Conservation (phyloP, 1,284 basidiomycete species). For the Ganoderma resinaceum region DNA sequence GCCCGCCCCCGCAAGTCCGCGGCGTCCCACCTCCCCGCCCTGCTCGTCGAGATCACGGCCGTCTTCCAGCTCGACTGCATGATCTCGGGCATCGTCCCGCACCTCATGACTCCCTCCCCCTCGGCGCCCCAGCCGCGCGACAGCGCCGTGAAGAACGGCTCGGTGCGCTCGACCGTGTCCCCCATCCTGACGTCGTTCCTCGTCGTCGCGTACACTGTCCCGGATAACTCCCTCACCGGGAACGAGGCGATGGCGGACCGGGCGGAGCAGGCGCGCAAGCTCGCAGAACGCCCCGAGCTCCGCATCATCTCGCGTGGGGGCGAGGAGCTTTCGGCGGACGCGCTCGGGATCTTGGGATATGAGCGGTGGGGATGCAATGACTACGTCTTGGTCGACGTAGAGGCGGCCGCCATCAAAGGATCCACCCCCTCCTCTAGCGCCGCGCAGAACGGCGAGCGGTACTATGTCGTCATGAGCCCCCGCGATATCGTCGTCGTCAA, state of each 20-base stretch:
- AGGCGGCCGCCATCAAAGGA: constrained; percentile 20
- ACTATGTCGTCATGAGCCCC: constrained; percentile 88
- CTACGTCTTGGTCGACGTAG: constrained; percentile 72
- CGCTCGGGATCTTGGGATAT: constrained; percentile 80
- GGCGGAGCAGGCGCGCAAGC: constrained; percentile 77
- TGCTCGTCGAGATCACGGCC: constrained; percentile 86
- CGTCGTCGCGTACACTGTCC: constrained; percentile 82
- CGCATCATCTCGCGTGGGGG: constrained; percentile 90
- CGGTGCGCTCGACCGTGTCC: constrained; percentile 32
- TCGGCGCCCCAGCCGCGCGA: constrained; percentile 23
- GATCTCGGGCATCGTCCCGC: constrained; percentile 90
- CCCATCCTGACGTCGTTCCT: constrained; percentile 74
- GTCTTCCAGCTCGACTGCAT: constrained; percentile 96
- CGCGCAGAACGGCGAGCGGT: constrained; percentile 44
- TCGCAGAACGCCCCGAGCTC: constrained; percentile 90
- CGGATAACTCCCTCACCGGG: constrained; percentile 61
- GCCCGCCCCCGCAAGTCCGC: constrained; percentile 59
- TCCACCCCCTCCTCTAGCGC: constrained; percentile 31
- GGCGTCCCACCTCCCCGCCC: constrained; percentile 55
- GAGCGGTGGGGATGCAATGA: constrained; percentile 93
- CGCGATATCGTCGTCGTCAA: constrained; percentile 87
- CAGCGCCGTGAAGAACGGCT: constrained; percentile 31
- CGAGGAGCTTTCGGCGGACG: constrained; percentile 91
- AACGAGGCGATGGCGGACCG: constrained; percentile 79
- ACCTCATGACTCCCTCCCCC: constrained; percentile 54